These are phyloP conservation scores for Diophrys appendiculata DNA, from an alignment of 73 alveolate species.

Conservation along the genomic window DNA sequence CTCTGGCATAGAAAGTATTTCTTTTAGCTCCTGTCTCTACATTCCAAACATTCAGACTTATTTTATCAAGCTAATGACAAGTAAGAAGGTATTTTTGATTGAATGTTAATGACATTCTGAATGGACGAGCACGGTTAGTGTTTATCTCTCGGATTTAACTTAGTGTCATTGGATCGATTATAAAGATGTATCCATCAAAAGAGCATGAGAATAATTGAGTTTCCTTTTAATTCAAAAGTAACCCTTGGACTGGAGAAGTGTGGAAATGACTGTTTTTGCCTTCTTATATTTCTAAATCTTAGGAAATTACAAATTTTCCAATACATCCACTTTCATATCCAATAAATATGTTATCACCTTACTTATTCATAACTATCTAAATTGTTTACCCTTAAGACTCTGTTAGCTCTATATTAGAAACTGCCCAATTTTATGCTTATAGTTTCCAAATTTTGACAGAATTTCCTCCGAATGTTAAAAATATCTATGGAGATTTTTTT, in stretches of 20 bases:
- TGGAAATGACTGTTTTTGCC: not conserved
- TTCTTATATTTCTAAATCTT: not conserved
- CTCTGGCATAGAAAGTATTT: not conserved
- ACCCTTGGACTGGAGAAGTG: not conserved
- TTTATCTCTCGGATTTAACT: not conserved
- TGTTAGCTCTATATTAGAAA: not conserved
- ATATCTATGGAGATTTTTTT: not conserved
- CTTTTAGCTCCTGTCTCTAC: not conserved
- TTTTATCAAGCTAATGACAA: not conserved
- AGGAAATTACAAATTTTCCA: not conserved
- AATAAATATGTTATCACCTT: not conserved
- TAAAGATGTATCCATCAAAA: not conserved
- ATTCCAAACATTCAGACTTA: too few species aligned
- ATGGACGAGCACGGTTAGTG: not conserved
- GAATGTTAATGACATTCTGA: not conserved
- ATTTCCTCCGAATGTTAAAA: not conserved
- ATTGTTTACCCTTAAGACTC: not conserved
- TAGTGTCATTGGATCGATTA: not conserved
- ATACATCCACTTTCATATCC: not conserved
- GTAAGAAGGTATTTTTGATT: not conserved
- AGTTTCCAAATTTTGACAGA: not conserved
- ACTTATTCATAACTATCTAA: too few species aligned
- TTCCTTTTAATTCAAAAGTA: not conserved
- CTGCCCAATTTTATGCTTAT: not conserved
- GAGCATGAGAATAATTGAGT: not conserved